Evolutionary conservation across 129 eudicot species (phyloP), one percentile per base, ranked within the genome.

Genomic region (Centrapalus pauciflorus): DNA sequence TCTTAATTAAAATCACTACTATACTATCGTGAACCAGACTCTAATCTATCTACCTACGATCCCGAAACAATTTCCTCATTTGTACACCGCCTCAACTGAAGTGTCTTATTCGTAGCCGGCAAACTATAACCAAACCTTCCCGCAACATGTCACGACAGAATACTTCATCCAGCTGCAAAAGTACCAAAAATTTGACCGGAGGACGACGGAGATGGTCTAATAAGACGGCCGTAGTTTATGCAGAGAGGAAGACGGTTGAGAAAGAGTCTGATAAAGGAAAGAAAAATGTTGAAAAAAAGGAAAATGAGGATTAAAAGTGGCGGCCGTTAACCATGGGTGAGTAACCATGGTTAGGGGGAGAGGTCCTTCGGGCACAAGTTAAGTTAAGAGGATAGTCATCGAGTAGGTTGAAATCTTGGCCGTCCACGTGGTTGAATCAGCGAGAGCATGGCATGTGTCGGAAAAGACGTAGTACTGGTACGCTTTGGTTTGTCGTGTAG

Each of bases 401-500:
- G 61, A 35, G 35, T 29, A 33, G 32, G 69, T 30, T 1, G 59
- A 21, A 64, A 69, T 77, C 79, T 2, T 56, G 64, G 23, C 81
- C 86, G 81, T 84, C 67, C 81, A 84, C 78, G 84, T 78, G 90
- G 72, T 29, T 14, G 9, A 14, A 80, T 73, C 79, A 32, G 77
- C 74, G 55, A 51, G 67, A 19, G 67, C 19, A 72, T 59, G 89
- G 81, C 81, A 84, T 79, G 75, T 80, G 89, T 80, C 88, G 84
- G 85, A 74, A 66, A 61, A 75, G 70, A 50, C 73, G 73, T 75
- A 67, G 67, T 67, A 59, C 61, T 48, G 43, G 61, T 71, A 68
- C 68, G 74, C 72, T 19, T 56, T 66, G 73, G 58, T 28, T 67
- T 80, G 90, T 84, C 86, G 79, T 78, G 55, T 84, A 34, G 70